Evolutionary conservation across 768 basidiomycete species (phyloP).

Genomic region (Tricholoma saponaceum): DNA sequence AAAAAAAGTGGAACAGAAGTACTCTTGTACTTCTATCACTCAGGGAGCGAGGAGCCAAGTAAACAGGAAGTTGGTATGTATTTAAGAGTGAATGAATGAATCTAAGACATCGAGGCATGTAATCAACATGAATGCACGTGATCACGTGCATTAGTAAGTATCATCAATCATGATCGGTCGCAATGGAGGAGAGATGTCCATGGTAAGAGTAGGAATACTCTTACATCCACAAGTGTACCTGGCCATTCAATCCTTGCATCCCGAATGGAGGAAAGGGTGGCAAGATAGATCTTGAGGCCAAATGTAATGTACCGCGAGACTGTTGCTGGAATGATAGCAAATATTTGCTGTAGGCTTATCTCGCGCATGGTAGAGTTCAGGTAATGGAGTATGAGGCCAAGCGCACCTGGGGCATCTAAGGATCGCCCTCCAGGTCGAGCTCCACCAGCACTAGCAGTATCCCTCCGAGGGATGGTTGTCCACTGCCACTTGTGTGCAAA

Average conservation of each 20-base stretch:
- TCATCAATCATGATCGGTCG: too few relatives aligned
- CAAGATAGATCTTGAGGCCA: constrained; percentile 25
- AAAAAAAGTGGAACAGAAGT: too few relatives aligned
- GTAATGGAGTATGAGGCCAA: constrained; percentile 32
- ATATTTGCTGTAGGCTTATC: constrained; percentile 35
- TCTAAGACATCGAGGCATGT: too few relatives aligned
- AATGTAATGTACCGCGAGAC: constrained; percentile 32
- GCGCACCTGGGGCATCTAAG: constrained; percentile 35
- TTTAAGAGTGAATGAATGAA: too few relatives aligned
- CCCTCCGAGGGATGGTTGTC: constrained; percentile 21
- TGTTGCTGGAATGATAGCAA: constrained; percentile 34
- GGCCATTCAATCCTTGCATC: constrained; percentile 28
- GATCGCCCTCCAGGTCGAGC: constrained; percentile 27
- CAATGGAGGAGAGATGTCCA: too few relatives aligned
- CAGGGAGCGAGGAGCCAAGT: too few relatives aligned
- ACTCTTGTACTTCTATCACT: too few relatives aligned
- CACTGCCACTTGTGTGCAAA: constrained; percentile 26
- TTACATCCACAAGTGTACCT: not conserved
- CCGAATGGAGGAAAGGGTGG: constrained; percentile 21
- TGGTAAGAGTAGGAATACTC: too few relatives aligned
- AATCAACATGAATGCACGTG: too few relatives aligned
- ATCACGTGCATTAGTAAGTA: too few relatives aligned
- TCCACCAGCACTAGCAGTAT: constrained; percentile 14
- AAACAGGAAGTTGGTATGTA: too few relatives aligned
- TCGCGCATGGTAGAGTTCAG: constrained; percentile 30